Base-by-base conservation (phyloP, 495 filamentous ascomycete genomes). In the Thermochaetoides thermophila region DNA sequence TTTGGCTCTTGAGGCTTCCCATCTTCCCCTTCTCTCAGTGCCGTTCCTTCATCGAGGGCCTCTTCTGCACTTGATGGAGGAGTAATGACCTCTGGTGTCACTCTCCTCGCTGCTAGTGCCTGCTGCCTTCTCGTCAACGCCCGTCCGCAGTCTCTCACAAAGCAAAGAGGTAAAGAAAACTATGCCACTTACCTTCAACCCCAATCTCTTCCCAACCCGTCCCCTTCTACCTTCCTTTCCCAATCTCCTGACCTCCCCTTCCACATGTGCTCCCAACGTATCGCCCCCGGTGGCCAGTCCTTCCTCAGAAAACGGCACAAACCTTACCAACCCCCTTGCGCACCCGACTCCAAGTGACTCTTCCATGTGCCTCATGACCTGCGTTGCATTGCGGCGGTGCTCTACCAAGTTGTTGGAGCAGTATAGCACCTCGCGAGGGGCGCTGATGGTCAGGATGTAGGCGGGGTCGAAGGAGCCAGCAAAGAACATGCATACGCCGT, bases 401-500 rank as follows among this genome's bases (percentile, higher is more conserved):
- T n/a, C n/a, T n/a, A n/a, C n/a, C n/a, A n/a, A n/a, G n/a, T n/a
- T n/a, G 55, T 94, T 95, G 23, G 73, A 83, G 3, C 77, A 69
- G 0, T 84, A 76, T 14, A 73, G 73, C 21, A 92, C 59, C 32
- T 80, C 61, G 2, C 58, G 64, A 0, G 77, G 67, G 3, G 83
- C 73, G 34, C 66, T 77, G 23, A 96, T 71, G 33, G 80, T 82
- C 42, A 94, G 56, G 27, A 76, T 64, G 43, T 92, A 96, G 11
- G 82, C 78, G 2, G 79, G 78, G n/a, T 81, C 72, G 32, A 79
- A 75, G 16, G 70, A 69, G 24, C 71, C 78, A 4, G 72, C 82
- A 39, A 85, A 78, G 24, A 80, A 52, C 46, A 94, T 64, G 44
- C 72, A 80, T n/a, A 67, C 63, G n/a, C 78, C 73, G 37, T 86